Evolutionary conservation across 2,329 filamentous ascomycete genomes (phyloP), one percentile per base, ranked within the genome.

Genomic region (Pseudogymnoascus sp.): DNA sequence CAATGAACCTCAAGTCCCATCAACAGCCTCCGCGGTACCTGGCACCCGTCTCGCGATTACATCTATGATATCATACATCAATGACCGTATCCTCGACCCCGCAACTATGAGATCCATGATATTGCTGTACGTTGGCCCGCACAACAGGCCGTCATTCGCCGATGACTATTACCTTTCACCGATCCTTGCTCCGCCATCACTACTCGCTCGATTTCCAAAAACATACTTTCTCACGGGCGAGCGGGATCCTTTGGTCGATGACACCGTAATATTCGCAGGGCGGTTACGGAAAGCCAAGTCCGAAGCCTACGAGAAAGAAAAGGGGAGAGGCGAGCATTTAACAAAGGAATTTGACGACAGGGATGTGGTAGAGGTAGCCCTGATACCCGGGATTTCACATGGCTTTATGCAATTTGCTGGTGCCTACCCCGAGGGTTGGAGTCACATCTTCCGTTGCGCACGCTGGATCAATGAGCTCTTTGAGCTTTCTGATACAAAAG

Each of bases 71-170:
- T 97, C 93, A 0, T 97, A 97, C 75, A 96, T 97, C 74, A 94
- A 96, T 72, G 94, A 99, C 73, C 88, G 94, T 28, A 89, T 99
- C 28, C 80, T 99, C 12, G 93, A 91, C 0, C 93, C 94, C 0
- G 94, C 99, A 74, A 96, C 97, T 91, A 97, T 97, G 88, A 89
- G 94, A 32, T 91, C 92, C 65, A 97, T 99, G 92, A 96, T 99
- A 66, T 96, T 99, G 66, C 80, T 99, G 3, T 99, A 99, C 72
- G 89, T 99, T 61, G 94, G 94, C 0, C 91, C 92, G 0, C 89
- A 97, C 71, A 90, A 94, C 72, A 87, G 92, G 0, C 94, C 94
- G 0, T 91, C 97, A 71, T 97, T 99, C 73, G 85, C 85, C 28
- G 90, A 89, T 6, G 93, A 99, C 73, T 97, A 91, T 71, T 82